phyloP scores from a whole-genome alignment of 2,329 filamentous ascomycete species.

The Botrytis porri region DNA sequence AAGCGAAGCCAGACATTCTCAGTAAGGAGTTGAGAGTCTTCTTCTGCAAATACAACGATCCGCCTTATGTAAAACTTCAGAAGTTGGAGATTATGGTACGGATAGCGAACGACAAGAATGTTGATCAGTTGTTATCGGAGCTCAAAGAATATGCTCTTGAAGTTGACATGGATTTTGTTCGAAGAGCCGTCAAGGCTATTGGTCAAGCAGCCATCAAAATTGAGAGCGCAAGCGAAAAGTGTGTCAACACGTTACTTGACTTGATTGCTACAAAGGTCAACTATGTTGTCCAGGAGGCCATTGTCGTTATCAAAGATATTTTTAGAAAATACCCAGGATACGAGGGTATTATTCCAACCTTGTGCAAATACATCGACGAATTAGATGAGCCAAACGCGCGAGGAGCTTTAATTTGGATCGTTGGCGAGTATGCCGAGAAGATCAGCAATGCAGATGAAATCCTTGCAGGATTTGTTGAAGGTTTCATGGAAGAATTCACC shows the following conservation, averaged over 20 bases:
- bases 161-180: conserved; percentile 98
- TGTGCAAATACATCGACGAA: conserved; percentile 96
- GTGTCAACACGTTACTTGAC: conserved; percentile 89
- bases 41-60: conserved; percentile 99
- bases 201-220: conserved; percentile 99
- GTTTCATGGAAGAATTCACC: conserved; percentile 93
- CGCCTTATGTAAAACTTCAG: conserved; percentile 93
- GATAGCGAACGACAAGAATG: conserved; percentile 96
- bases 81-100: conserved; percentile 99
- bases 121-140: conserved; percentile 89
- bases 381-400: conserved; percentile 90
- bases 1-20: conserved; percentile 93
- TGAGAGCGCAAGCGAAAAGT: conserved; percentile 89
- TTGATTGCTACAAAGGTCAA: conserved; percentile 97
- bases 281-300: conserved; percentile 96
- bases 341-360: conserved; percentile 92
- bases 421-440: conserved; percentile 98
- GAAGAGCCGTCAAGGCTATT: conserved; percentile 90
- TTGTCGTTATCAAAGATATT: conserved; percentile 99
- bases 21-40: conserved; percentile 98
- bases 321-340: conserved; percentile 97
- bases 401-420: conserved; percentile 95
- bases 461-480: conserved; percentile 83
- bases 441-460: conserved; percentile 99
- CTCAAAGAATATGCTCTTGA: conserved; percentile 96